Conservation (phyloP, 208 protist species). For the Wallacemonas sp. region DNA sequence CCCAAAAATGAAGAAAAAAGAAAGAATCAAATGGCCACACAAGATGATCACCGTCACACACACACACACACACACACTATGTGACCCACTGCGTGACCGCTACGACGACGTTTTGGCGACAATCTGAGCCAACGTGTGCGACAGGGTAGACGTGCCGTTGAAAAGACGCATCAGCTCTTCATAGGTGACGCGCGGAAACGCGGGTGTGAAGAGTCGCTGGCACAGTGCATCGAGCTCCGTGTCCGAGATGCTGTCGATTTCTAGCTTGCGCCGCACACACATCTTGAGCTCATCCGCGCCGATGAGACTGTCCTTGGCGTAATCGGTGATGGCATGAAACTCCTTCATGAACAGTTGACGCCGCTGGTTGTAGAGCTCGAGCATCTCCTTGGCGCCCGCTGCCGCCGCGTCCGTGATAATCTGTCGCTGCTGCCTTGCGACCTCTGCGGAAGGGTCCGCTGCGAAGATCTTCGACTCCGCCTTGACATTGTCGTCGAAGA, state of each 20-base stretch:
- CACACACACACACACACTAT: background rate
- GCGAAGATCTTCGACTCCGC: constrained; percentile 56
- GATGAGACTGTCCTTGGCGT: constrained; percentile 80
- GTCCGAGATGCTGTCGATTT: constrained; percentile 54
- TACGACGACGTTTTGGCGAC: constrained; percentile 41
- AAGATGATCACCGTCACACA: background rate
- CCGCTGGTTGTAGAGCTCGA: constrained; percentile 77
- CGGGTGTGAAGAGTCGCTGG: constrained; percentile 61
- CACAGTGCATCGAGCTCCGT: constrained; percentile 77
- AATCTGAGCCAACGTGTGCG: constrained; percentile 71
- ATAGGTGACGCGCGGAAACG: constrained; percentile 60
- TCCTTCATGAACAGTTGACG: constrained; percentile 90
- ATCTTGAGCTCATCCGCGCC: constrained; percentile 84
- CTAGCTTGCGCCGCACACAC: constrained; percentile 72
- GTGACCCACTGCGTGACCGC: too few species aligned
- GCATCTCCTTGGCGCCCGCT: constrained; percentile 55
- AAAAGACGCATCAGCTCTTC: constrained; percentile 86
- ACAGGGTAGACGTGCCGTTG: constrained; percentile 85
- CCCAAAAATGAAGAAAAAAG: background rate
- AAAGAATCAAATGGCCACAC: background rate
- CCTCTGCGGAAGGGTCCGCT: constrained; percentile 51
- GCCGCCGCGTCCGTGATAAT: constrained; percentile 42
- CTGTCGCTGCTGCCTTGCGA: constrained; percentile 34
- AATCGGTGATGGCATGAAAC: constrained; percentile 87
- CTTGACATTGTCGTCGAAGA: constrained; percentile 63